A percentile compares a stretch with the other conserved stretches of the same genome.
Evolutionary conservation across 805 yeast species (phyloP).

Genomic region (Lipomyces spencermartinsiae): DNA sequence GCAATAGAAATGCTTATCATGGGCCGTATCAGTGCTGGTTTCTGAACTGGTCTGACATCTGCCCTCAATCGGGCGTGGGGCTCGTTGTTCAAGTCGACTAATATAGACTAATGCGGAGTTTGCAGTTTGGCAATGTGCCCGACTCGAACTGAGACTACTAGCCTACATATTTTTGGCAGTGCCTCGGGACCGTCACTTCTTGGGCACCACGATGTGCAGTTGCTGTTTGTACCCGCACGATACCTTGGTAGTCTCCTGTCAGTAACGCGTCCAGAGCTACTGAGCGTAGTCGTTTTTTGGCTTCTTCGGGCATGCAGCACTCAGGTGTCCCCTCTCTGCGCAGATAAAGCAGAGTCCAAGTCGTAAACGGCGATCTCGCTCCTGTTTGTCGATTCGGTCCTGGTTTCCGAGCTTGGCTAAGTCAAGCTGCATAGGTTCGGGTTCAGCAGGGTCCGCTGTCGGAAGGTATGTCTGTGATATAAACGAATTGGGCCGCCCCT

Average conservation of each 20-base stretch:
- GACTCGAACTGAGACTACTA: too few relatives aligned
- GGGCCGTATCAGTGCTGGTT: slow-evolving; percentile 77
- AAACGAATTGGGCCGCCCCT: not conserved
- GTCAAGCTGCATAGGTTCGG: not conserved
- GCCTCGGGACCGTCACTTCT: too few relatives aligned
- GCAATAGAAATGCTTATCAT: slow-evolving; percentile 46
- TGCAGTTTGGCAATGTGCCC: too few relatives aligned
- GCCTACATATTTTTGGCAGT: too few relatives aligned
- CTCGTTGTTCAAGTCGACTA: too few relatives aligned
- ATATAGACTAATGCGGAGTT: too few relatives aligned
- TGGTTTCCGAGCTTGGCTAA: not conserved
- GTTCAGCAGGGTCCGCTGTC: not conserved
- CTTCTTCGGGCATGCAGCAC: not conserved
- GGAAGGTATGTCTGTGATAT: not conserved
- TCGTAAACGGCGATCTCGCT: not conserved
- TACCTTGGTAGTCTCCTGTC: too few relatives aligned
- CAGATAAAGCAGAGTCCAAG: not conserved
- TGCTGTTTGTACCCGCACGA: too few relatives aligned
- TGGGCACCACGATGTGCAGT: too few relatives aligned
- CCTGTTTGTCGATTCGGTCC: not conserved
- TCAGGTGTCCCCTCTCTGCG: not conserved
- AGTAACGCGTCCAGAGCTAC: not conserved
- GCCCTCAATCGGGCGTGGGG: too few relatives aligned
- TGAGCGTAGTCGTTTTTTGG: not conserved
- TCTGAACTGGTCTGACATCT: slow-evolving; percentile 82